These are phyloP conservation scores for Cercospora nicotianae DNA, from an alignment of 2,329 filamentous ascomycete genomes.

Conservation along the genomic window DNA sequence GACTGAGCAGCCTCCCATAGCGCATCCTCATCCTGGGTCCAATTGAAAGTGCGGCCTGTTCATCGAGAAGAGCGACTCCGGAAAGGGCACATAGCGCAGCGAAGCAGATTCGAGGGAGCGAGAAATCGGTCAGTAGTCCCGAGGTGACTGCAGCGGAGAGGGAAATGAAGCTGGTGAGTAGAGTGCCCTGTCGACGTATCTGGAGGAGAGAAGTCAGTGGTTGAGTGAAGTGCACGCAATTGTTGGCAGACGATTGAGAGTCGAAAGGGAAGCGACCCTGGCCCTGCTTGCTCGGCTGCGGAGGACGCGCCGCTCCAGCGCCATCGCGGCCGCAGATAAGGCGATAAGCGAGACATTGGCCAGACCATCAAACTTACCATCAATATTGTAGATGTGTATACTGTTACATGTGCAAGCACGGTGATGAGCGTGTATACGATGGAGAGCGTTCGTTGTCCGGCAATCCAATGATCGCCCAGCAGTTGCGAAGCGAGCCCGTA, in stretches of 20 bases:
- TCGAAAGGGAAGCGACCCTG: conserved; percentile 8
- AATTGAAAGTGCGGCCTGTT: conserved; percentile 27
- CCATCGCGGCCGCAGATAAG: background rate
- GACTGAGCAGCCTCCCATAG: conserved; percentile 40
- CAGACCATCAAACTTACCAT: conserved; percentile 34
- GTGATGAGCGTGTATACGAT: conserved; percentile 27
- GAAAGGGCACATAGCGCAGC: conserved; percentile 32
- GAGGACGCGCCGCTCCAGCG: background rate
- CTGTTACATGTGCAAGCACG: conserved; percentile 27
- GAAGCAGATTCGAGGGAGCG: conserved; percentile 37
- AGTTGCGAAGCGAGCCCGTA: conserved; percentile 27
- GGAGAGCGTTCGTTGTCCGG: conserved; percentile 28
- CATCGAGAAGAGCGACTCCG: conserved; percentile 35
- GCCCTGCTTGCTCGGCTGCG: conserved; percentile 7
- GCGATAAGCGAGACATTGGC: background rate
- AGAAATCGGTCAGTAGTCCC: conserved; percentile 33
- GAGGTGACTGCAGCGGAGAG: conserved; percentile 35
- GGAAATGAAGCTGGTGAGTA: conserved; percentile 32
- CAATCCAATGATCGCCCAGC: conserved; percentile 28
- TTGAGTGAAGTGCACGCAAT: background rate
- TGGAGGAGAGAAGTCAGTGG: conserved; percentile 14
- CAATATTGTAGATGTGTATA: conserved; percentile 30
- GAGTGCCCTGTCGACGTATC: conserved; percentile 32
- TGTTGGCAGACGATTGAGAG: conserved; percentile 1
- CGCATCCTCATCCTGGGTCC: conserved; percentile 41